Evolutionary conservation across 305 asterid species (phyloP).

Genomic region (Fraxinus sp.): DNA sequence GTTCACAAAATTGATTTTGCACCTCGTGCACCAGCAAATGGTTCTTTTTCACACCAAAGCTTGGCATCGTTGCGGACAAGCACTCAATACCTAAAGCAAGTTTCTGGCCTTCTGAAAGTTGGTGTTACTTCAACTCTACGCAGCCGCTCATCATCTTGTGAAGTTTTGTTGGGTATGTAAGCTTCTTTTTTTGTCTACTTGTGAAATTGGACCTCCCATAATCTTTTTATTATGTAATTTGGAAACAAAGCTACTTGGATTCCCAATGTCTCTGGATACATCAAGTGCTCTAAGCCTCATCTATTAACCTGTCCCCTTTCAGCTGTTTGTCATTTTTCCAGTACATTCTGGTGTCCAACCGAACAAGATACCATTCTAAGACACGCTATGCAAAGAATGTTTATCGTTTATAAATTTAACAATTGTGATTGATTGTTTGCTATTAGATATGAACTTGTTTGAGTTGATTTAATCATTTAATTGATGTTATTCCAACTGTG

Average conservation of each 20-base stretch:
- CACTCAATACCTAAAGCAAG: constrained; percentile 50
- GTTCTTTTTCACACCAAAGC: constrained; percentile 54
- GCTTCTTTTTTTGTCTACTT: neutral
- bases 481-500: neutral
- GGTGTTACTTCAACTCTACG: constrained; percentile 47
- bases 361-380: neutral
- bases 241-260: neutral
- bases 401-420: neutral
- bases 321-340: neutral
- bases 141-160: constrained; percentile 49
- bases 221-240: neutral
- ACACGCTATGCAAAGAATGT: neutral
- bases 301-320: neutral
- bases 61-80: constrained; percentile 50
- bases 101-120: constrained; percentile 53
- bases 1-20: constrained; percentile 39
- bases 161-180: constrained; percentile 37
- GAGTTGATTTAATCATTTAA: neutral
- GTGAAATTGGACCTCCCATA: neutral
- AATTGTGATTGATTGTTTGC: constrained; percentile 3
- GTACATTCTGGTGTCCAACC: neutral
- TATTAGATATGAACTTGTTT: constrained; percentile 3
- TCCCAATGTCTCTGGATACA: neutral
- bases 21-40: constrained; percentile 40
- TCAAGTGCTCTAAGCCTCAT: neutral